Conservation (phyloP, 1,139 yeast genomes). For the Meyerozyma carpophila region DNA sequence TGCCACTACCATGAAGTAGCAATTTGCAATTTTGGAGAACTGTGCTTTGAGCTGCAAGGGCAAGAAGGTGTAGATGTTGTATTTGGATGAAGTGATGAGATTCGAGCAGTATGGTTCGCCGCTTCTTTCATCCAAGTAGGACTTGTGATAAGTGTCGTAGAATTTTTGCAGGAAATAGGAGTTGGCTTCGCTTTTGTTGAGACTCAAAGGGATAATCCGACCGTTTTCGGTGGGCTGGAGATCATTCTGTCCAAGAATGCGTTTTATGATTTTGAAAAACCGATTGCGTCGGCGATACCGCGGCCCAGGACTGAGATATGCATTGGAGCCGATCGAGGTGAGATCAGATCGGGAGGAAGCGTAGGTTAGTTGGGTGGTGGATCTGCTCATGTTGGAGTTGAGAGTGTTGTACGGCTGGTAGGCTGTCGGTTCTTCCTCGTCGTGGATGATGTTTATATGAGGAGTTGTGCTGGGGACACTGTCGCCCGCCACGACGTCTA, state of each 20-base stretch:
- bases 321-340: conserved; percentile 4
- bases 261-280: conserved; percentile 19
- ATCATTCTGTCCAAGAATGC: conserved; percentile 36
- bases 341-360: conserved; percentile 9
- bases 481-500: conserved; percentile 2
- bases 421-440: neutral
- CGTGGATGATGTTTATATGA: conserved; percentile 4
- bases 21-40: conserved; percentile 86
- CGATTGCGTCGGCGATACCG: conserved; percentile 5
- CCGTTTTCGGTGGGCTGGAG: conserved; percentile 62
- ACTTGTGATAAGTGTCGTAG: conserved; percentile 20
- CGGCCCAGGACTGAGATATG: conserved; percentile 5
- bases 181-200: conserved; percentile 29
- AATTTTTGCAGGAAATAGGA: conserved; percentile 22
- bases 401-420: conserved; percentile 11
- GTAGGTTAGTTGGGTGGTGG: conserved; percentile 25
- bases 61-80: conserved; percentile 71
- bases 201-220: conserved; percentile 63
- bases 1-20: conserved; percentile 80
- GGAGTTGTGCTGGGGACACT: neutral
- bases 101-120: conserved; percentile 62
- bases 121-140: conserved; percentile 62
- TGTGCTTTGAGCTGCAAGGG: conserved; percentile 90
- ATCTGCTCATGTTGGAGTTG: conserved; percentile 16
- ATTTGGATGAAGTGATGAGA: conserved; percentile 79